Evolutionary conservation across 768 basidiomycete genomes (phyloP).

Genomic region (Naematelia encephala): DNA sequence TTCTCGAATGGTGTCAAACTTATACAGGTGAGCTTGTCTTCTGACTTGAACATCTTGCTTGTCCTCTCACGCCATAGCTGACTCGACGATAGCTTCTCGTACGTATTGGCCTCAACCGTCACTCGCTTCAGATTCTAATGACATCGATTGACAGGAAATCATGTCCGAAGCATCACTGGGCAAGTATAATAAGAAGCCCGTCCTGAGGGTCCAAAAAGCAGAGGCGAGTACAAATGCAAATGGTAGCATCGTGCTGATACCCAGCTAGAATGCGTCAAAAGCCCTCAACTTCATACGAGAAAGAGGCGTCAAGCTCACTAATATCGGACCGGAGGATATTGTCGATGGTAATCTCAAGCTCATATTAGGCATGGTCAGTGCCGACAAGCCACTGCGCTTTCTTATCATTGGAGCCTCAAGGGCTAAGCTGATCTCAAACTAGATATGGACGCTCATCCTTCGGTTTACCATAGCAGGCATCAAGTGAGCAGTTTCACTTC

Average conservation of each 20-base stretch:
- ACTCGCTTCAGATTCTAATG: not conserved
- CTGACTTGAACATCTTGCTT: slow-evolving; percentile 8
- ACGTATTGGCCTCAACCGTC: not conserved
- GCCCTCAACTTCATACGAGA: slow-evolving; percentile 93
- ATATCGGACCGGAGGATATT: slow-evolving; percentile 98
- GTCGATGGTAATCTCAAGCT: slow-evolving; percentile 98
- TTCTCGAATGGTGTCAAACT: slow-evolving; percentile 91
- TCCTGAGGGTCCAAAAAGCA: slow-evolving; percentile 92
- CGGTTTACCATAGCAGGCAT: slow-evolving; percentile 98
- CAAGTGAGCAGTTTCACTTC: slow-evolving; percentile 60
- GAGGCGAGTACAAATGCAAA: slow-evolving; percentile 54
- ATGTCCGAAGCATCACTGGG: slow-evolving; percentile 88
- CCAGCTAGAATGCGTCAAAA: slow-evolving; percentile 75
- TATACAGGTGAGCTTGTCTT: slow-evolving; percentile 82
- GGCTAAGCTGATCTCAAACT: slow-evolving; percentile 3
- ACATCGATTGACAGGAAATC: slow-evolving; percentile 66
- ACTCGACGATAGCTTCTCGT: not conserved
- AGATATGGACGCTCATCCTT: slow-evolving; percentile 96
- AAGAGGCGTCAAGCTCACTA: slow-evolving; percentile 89
- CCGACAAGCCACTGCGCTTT: not conserved
- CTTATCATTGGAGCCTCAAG: too few relatives aligned
- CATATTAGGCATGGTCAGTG: slow-evolving; percentile 63
- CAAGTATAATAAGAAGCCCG: slow-evolving; percentile 83
- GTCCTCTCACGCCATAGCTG: slow-evolving; percentile 1
- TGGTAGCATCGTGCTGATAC: not conserved